Conservation (phyloP, 129 eudicot genomes). For the Ambrosia trifida region DNA sequence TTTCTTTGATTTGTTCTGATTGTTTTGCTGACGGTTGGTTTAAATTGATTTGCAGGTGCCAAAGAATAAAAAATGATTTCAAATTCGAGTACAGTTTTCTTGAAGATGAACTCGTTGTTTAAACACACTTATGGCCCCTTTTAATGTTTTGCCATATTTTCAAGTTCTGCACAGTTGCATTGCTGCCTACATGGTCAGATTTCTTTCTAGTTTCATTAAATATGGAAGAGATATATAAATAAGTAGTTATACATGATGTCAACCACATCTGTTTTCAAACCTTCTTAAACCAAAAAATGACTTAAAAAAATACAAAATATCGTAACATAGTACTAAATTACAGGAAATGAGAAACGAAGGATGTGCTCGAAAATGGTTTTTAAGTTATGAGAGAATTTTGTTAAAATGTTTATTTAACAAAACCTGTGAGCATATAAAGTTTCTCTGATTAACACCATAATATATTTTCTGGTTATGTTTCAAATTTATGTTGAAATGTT, state of each 20-base stretch:
- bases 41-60: constrained; percentile 65
- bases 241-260: constrained; percentile 10
- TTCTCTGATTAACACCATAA: no score
- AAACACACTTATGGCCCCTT: constrained; percentile 30
- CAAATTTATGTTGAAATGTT: no score
- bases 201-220: neutral
- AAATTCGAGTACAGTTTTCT: constrained; percentile 90
- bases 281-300: neutral
- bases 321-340: no score
- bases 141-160: neutral
- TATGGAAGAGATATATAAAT: neutral
- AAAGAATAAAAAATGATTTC: constrained; percentile 86
- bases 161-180: neutral
- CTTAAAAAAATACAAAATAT: neutral
- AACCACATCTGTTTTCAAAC: neutral
- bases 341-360: no score
- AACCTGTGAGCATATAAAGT: no score
- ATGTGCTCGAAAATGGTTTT: no score
- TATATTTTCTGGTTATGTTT: no score
- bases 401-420: no score
- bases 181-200: neutral
- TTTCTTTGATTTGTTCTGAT: neutral
- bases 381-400: no score
- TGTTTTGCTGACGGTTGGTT: neutral
- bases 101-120: constrained; percentile 85